Conservation (phyloP, 495 filamentous ascomycete species). For the Lasiosphaeria ovina region DNA sequence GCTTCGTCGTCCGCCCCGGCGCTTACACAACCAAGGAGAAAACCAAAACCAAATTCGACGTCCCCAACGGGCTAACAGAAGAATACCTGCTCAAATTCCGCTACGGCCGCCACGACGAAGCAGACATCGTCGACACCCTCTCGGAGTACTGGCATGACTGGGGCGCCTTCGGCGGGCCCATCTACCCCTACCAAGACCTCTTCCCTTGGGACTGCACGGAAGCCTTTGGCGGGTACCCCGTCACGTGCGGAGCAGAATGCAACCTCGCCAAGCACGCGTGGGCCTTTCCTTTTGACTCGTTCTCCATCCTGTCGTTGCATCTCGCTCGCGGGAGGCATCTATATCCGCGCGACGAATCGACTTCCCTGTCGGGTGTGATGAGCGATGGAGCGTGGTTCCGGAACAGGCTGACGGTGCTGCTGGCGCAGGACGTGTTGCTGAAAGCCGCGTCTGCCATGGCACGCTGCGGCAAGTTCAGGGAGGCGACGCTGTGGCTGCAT, state of each 20-base stretch:
- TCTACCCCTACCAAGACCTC: constrained; percentile 38
- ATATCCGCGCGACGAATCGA: constrained; percentile 26
- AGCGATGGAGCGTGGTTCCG: constrained; percentile 24
- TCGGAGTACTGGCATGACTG: constrained; percentile 47
- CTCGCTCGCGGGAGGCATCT: constrained; percentile 29
- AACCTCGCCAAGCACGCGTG: constrained; percentile 43
- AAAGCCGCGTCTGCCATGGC: constrained; percentile 37
- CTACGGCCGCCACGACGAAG: constrained; percentile 32
- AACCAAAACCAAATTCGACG: constrained; percentile 36
- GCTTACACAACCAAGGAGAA: constrained; percentile 10
- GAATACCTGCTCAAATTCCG: constrained; percentile 41
- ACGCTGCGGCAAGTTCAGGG: constrained; percentile 20
- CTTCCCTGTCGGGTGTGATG: too few relatives aligned
- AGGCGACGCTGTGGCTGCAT: constrained; percentile 28
- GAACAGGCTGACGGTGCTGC: constrained; percentile 36
- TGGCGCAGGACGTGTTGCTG: constrained; percentile 29
- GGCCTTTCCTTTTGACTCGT: constrained; percentile 48
- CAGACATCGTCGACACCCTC: constrained; percentile 41
- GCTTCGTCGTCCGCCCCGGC: constrained; percentile 34
- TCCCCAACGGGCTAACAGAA: constrained; percentile 39
- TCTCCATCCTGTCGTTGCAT: constrained; percentile 38
- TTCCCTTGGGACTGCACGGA: constrained; percentile 51
- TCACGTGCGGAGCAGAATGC: constrained; percentile 36
- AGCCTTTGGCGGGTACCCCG: constrained; percentile 32
- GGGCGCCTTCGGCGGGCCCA: constrained; percentile 36